Percentiles rank a stretch among this genome's conserved stretches.
These are phyloP conservation scores for Neonectria hederae DNA, from an alignment of 2,329 filamentous ascomycete genomes.

Conservation along the genomic window DNA sequence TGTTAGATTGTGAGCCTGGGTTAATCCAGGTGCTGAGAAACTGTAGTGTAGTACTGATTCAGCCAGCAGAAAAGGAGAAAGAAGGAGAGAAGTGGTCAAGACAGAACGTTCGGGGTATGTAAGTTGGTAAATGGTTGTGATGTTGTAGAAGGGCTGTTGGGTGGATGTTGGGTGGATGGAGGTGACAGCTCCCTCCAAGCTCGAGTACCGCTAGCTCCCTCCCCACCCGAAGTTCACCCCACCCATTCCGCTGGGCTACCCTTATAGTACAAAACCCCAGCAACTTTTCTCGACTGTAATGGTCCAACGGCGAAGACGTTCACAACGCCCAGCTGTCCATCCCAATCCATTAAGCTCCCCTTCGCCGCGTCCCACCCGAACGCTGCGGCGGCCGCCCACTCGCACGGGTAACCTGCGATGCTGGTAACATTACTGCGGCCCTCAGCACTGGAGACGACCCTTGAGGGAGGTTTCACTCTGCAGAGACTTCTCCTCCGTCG, in stretches of 20 bases:
- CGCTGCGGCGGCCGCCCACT: constrained; percentile 72
- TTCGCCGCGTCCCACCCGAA: constrained; percentile 73
- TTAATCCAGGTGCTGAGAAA: neutral
- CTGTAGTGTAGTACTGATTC: neutral
- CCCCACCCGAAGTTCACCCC: constrained; percentile 5
- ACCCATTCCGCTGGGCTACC: constrained; percentile 4
- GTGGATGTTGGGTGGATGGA: neutral
- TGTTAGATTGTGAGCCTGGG: neutral
- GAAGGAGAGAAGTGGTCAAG: neutral
- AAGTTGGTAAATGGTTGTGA: neutral
- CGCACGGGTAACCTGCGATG: constrained; percentile 74
- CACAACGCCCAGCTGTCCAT: constrained; percentile 58
- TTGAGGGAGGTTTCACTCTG: constrained; percentile 79
- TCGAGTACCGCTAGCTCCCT: neutral
- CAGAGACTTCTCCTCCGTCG: constrained; percentile 76
- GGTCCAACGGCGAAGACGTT: constrained; percentile 69
- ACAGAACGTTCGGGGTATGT: neutral
- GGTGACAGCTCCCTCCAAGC: neutral
- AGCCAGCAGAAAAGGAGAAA: neutral
- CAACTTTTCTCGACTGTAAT: constrained; percentile 62
- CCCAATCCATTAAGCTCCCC: constrained; percentile 66
- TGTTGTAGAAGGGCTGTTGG: neutral
- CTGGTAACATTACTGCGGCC: constrained; percentile 58
- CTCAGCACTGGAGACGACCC: constrained; percentile 75
- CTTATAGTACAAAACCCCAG: constrained; percentile 37